Percentiles rank a stretch among this genome's conserved stretches.
Evolutionary conservation across 768 basidiomycete genomes (phyloP).

Genomic region (Pleurotus eryngii): DNA sequence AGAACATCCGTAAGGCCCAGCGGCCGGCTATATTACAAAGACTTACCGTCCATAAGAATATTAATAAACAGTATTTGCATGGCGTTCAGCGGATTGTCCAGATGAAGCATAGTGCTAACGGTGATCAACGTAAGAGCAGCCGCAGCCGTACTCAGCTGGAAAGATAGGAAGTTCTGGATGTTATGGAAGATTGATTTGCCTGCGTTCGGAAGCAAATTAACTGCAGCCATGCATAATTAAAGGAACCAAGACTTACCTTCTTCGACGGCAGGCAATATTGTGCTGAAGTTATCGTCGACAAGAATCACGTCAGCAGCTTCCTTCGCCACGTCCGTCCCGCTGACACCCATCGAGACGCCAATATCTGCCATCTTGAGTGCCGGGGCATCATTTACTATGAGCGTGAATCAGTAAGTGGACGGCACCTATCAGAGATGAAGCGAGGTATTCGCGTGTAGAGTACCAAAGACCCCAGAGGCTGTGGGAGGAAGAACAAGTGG

Average conservation of each 20-base stretch:
- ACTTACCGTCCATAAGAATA: constrained; percentile 93
- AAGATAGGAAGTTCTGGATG: constrained; percentile 95
- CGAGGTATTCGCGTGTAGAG: neutral
- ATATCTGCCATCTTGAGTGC: constrained; percentile 98
- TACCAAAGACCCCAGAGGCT: neutral
- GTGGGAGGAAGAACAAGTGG: neutral
- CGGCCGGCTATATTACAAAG: neutral
- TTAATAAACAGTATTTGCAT: constrained; percentile 99
- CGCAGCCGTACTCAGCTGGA: constrained; percentile 97
- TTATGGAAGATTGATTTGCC: constrained; percentile 99
- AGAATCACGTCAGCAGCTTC: constrained; percentile 97
- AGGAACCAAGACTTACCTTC: constrained; percentile 53
- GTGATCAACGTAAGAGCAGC: constrained; percentile 95
- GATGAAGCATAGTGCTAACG: constrained; percentile 83
- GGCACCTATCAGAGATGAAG: neutral
- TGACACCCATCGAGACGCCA: constrained; percentile 96
- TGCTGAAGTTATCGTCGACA: constrained; percentile 96
- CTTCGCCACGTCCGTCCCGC: constrained; percentile 98
- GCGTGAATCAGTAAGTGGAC: constrained; percentile 1
- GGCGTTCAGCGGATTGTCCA: constrained; percentile 91
- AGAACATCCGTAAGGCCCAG: constrained; percentile 7
- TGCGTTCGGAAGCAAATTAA: constrained; percentile 12
- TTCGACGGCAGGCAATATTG: constrained; percentile 91
- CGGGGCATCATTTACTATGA: constrained; percentile 87
- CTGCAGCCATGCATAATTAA: neutral